Evolutionary conservation across 1,139 yeast genomes (phyloP).

Genomic region (Taphrina confusa): DNA sequence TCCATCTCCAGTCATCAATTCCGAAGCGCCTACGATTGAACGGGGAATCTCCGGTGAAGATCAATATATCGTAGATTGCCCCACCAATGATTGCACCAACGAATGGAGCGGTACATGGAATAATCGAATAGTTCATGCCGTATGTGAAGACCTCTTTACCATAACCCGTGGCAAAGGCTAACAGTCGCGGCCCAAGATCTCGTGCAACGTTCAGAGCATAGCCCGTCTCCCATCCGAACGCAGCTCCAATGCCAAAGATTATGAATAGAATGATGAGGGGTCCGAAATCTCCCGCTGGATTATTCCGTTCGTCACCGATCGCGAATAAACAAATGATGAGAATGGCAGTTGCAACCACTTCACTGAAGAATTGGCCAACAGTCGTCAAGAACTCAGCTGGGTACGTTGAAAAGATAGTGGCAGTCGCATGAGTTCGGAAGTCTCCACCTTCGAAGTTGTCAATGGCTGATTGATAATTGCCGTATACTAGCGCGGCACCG

Average conservation of each 20-base stretch:
- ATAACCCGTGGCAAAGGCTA: slow-evolving; percentile 53
- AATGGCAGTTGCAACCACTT: slow-evolving; percentile 51
- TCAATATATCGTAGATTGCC: slow-evolving; percentile 52
- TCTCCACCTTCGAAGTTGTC: slow-evolving; percentile 43
- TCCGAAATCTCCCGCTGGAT: slow-evolving; percentile 50
- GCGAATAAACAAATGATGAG: slow-evolving; percentile 53
- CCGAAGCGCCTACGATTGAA: slow-evolving; percentile 33
- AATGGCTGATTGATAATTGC: slow-evolving; percentile 44
- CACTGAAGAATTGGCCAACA: slow-evolving; percentile 53
- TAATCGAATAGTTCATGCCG: slow-evolving; percentile 54
- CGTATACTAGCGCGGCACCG: slow-evolving; percentile 45
- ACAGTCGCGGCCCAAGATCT: slow-evolving; percentile 57
- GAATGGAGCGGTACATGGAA: slow-evolving; percentile 54
- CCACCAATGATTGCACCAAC: slow-evolving; percentile 54
- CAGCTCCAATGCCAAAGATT: slow-evolving; percentile 52
- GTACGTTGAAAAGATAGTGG: slow-evolving; percentile 53
- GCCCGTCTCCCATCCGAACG: slow-evolving; percentile 56
- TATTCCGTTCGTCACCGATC: slow-evolving; percentile 54
- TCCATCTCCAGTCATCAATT: slow-evolving; percentile 29
- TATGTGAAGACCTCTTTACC: slow-evolving; percentile 52
- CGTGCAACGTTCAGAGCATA: slow-evolving; percentile 57
- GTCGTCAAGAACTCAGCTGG: slow-evolving; percentile 51
- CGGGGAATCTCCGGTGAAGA: slow-evolving; percentile 52
- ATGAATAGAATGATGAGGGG: slow-evolving; percentile 52
- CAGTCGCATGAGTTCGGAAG: slow-evolving; percentile 45